Evolutionary conservation across 164 flowering plant genomes (phyloP), one percentile per base, ranked within the genome.

Genomic region (Pachysandra terminalis): DNA sequence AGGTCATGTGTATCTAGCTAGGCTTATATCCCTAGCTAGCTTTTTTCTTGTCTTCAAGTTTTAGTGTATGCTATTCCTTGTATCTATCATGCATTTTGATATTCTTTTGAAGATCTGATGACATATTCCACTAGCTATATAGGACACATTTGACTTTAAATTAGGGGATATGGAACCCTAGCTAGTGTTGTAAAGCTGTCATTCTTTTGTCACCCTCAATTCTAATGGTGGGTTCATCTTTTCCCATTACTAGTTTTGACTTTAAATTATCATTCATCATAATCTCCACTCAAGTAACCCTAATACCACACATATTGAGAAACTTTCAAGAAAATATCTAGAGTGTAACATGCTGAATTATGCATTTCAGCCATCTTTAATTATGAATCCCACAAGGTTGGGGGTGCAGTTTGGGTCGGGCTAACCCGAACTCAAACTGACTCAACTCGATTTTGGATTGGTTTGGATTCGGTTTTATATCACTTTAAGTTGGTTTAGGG

Each of bases 191-290:
- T 2, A 55, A 10, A 21, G 9, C 13, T 55, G 37, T 22, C 37
- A 58, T 5, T 0, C 61, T 58, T 58, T 27, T 58, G 37, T 58
- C 61, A 58, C 61, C 19, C 40, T 26, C 61, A n/a, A 58, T 32
- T 27, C 26, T 14, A 32, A 27, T 27, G 37, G 61, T 58, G 37
- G 61, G 40, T 26, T 26, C 37, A 26, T 58, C n/a, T 16, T n/a
- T n/a, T 19, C 19, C 61, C 61, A 26, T 32, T 58, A 58, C 61
- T 26, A 9, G 61, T 58, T 58, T 26, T 58, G 61, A 58, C 40
- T 58, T n/a, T 13, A 58, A 25, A 58, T 32, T 58, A 26, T 26
- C n/a, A 26, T 19, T 58, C 8, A 26, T 58, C 5, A 26, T 58
- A 19, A 14, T 37, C n/a, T 27, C 40, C 40, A 58, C 61, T 26